phyloP scores from a whole-genome alignment of 2,329 filamentous ascomycete species.

The Fusarium mexicanum region DNA sequence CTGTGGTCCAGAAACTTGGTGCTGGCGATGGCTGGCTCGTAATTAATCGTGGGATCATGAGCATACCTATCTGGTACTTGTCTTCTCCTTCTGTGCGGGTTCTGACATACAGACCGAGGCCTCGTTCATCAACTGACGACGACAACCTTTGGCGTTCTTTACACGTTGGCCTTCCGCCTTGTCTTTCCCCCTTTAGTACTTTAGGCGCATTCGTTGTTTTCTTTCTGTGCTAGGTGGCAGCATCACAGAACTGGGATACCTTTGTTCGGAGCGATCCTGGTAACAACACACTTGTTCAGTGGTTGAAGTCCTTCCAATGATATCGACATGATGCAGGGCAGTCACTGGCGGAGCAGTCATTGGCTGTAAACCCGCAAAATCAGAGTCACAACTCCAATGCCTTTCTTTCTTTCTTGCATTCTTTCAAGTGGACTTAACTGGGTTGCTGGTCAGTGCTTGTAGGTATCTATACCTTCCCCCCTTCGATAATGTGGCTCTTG shows the following conservation, averaged over 20 bases:
- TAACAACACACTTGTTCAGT: conserved; percentile 12
- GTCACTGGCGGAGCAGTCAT: conserved; percentile 19
- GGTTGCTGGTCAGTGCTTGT: conserved; percentile 21
- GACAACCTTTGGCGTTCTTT: background rate
- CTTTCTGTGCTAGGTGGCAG: conserved; percentile 4
- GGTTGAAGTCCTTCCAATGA: conserved; percentile 18
- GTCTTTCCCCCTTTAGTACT: conserved; percentile 5
- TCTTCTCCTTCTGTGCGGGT: background rate
- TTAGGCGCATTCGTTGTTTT: background rate
- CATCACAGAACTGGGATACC: conserved; percentile 28
- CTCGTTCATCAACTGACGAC: background rate
- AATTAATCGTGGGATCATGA: background rate
- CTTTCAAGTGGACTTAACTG: conserved; percentile 5
- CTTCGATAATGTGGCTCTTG: conserved; percentile 22
- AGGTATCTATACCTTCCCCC: background rate
- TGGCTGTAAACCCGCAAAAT: conserved; percentile 20
- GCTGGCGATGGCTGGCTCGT: background rate
- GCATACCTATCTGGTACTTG: background rate
- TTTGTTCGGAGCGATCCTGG: conserved; percentile 16
- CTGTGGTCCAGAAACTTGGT: conserved; percentile 1
- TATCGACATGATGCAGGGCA: conserved; percentile 11
- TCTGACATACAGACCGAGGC: background rate
- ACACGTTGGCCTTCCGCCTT: background rate
- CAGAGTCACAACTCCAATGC: conserved; percentile 23
- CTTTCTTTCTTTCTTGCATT: background rate